Percentiles rank a stretch among this genome's conserved stretches.
These are phyloP conservation scores for Colletotrichum aenigma DNA, from an alignment of 2,329 filamentous ascomycete genomes.

Conservation along the genomic window DNA sequence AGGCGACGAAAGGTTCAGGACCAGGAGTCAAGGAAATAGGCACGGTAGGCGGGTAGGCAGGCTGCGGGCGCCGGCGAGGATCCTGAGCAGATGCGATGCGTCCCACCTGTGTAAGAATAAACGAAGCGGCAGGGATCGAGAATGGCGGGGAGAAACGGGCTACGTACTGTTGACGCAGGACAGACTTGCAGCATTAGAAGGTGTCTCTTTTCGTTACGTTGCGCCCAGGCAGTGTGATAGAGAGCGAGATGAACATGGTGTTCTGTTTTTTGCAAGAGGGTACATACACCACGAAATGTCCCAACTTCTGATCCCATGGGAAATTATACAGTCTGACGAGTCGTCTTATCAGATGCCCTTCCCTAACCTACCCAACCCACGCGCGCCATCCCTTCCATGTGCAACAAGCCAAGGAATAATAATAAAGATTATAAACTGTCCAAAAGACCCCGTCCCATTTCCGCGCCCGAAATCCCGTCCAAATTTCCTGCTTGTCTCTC, in stretches of 20 bases:
- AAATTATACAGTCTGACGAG: not conserved
- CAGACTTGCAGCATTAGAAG: not conserved
- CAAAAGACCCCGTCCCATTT: not conserved
- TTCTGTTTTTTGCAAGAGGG: not conserved
- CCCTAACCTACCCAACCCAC: not conserved
- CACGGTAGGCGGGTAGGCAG: not conserved
- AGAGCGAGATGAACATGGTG: not conserved
- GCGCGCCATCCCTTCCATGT: not conserved
- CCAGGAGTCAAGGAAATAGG: not conserved
- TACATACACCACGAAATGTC: not conserved
- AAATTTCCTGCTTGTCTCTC: not conserved
- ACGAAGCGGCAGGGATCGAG: not conserved
- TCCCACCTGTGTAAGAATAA: not conserved
- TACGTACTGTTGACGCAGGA: not conserved
- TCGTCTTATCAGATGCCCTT: not conserved
- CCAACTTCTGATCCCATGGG: not conserved
- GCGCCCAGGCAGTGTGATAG: not conserved
- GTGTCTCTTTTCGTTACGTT: not conserved
- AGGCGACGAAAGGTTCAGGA: not conserved
- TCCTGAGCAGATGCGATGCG: not conserved
- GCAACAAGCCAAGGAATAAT: not conserved
- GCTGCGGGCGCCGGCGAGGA: not conserved
- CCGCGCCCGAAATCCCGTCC: not conserved
- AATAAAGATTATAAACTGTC: not conserved
- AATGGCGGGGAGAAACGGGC: not conserved